These are phyloP conservation scores for Ballota nigra DNA, from an alignment of 257 asterid genomes.

Conservation along the genomic window DNA sequence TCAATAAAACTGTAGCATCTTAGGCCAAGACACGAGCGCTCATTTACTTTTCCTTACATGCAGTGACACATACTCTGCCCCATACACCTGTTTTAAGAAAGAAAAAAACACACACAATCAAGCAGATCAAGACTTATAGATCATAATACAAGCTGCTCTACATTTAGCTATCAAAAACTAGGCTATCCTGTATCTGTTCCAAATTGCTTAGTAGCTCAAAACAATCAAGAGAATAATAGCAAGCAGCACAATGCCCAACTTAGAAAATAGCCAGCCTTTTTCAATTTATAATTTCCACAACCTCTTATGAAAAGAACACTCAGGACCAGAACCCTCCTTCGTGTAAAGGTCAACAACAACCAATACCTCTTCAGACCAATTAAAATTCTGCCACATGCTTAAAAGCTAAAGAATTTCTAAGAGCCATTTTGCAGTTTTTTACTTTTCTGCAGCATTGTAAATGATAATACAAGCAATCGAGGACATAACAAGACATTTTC, in stretches of 20 bases:
- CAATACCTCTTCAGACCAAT: neutral
- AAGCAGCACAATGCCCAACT: neutral
- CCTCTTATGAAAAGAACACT: neutral
- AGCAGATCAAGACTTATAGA: constrained; percentile 1
- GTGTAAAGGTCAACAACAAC: too few species aligned
- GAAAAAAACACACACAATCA: constrained; percentile 8
- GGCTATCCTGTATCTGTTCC: neutral
- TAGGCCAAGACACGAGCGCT: too few species aligned
- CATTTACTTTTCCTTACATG: constrained; percentile 95
- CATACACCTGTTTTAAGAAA: constrained; percentile 62
- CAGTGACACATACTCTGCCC: constrained; percentile 90
- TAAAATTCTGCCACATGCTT: neutral
- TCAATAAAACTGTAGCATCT: too few species aligned
- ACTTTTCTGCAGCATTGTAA: constrained; percentile 1
- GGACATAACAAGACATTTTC: neutral
- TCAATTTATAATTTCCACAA: neutral
- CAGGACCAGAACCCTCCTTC: too few species aligned
- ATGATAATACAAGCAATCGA: neutral
- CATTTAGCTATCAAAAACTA: neutral
- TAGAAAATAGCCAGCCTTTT: neutral
- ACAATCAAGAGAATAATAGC: neutral
- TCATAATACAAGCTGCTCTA: neutral
- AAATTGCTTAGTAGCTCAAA: neutral
- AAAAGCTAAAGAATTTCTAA: neutral
- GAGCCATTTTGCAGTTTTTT: neutral